Conservation (phyloP, 2,329 filamentous ascomycete species). For the Trichoderma sp. region DNA sequence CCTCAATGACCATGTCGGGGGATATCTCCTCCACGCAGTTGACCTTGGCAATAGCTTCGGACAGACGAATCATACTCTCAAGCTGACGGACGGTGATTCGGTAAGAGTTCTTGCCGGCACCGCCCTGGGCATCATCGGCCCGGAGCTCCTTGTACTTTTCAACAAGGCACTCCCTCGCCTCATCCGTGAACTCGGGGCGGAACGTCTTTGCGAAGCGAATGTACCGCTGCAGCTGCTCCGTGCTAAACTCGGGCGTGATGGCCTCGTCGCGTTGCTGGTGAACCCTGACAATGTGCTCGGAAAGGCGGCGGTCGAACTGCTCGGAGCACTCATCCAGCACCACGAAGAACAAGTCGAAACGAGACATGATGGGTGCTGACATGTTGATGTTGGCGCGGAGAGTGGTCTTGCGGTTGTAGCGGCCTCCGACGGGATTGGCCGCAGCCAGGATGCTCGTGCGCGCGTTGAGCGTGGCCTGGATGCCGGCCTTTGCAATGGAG, state of each 20-base stretch:
- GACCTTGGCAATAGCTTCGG: slow-evolving; percentile 96
- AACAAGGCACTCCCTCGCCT: slow-evolving; percentile 83
- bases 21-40: slow-evolving; percentile 93
- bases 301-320: slow-evolving; percentile 83
- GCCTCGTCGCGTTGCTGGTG: slow-evolving; percentile 92
- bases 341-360: slow-evolving; percentile 98
- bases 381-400: slow-evolving; percentile 96
- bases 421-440: slow-evolving; percentile 90
- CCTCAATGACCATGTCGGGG: slow-evolving; percentile 83
- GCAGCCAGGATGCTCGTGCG: slow-evolving; percentile 93
- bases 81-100: slow-evolving; percentile 96
- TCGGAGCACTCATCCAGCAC: slow-evolving; percentile 97
- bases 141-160: slow-evolving; percentile 94
- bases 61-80: slow-evolving; percentile 92
- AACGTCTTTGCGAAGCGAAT: slow-evolving; percentile 96
- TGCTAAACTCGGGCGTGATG: slow-evolving; percentile 89
- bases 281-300: slow-evolving; percentile 90
- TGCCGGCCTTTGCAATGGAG: slow-evolving; percentile 96
- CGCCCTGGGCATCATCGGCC: slow-evolving; percentile 90
- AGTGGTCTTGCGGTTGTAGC: slow-evolving; percentile 96
- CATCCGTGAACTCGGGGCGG: slow-evolving; percentile 85
- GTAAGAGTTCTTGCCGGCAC: slow-evolving; percentile 92
- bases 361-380: slow-evolving; percentile 98
- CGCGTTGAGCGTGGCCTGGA: slow-evolving; percentile 95
- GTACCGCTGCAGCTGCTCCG: slow-evolving; percentile 93